Conservation (phyloP, 352 stramenopile genomes). For the Globisporangium recalcitrans region DNA sequence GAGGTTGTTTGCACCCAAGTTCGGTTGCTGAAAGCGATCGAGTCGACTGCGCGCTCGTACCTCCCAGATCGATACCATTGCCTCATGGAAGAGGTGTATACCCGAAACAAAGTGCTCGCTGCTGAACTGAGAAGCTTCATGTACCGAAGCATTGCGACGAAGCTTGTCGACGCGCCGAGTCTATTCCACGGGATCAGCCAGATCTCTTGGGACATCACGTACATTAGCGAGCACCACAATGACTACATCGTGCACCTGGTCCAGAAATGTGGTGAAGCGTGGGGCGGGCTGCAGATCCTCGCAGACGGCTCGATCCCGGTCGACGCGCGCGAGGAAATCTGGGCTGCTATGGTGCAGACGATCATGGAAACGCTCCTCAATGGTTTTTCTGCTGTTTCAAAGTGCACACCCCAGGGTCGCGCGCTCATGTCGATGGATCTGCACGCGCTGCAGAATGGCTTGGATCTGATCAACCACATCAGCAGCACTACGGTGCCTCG, state of each 20-base stretch:
- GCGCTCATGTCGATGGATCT: constrained; percentile 97
- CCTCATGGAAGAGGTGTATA: constrained; percentile 66
- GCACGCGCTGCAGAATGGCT: constrained; percentile 79
- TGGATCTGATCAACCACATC: constrained; percentile 81
- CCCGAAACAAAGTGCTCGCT: constrained; percentile 40
- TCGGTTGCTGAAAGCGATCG: constrained; percentile 59
- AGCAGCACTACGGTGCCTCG: constrained; percentile 39
- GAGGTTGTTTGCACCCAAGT: constrained; percentile 58
- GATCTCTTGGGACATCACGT: constrained; percentile 61
- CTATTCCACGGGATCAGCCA: constrained; percentile 40
- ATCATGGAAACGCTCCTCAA: constrained; percentile 90
- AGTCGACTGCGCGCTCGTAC: constrained; percentile 58
- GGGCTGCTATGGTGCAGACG: constrained; percentile 72
- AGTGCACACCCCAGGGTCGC: constrained; percentile 92
- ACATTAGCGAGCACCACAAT: constrained; percentile 67
- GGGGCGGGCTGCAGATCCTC: constrained; percentile 64
- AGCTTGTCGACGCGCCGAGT: constrained; percentile 36
- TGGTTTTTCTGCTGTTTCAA: constrained; percentile 85
- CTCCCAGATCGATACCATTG: constrained; percentile 59
- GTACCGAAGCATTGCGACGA: constrained; percentile 46
- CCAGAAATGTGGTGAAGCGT: constrained; percentile 77
- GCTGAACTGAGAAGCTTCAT: constrained; percentile 59
- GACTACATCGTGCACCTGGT: constrained; percentile 78
- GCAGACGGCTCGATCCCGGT: constrained; percentile 62
- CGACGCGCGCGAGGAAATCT: constrained; percentile 69